Conservation (phyloP, 2,329 filamentous ascomycete species). For the Paraphaeosphaeria minitans region DNA sequence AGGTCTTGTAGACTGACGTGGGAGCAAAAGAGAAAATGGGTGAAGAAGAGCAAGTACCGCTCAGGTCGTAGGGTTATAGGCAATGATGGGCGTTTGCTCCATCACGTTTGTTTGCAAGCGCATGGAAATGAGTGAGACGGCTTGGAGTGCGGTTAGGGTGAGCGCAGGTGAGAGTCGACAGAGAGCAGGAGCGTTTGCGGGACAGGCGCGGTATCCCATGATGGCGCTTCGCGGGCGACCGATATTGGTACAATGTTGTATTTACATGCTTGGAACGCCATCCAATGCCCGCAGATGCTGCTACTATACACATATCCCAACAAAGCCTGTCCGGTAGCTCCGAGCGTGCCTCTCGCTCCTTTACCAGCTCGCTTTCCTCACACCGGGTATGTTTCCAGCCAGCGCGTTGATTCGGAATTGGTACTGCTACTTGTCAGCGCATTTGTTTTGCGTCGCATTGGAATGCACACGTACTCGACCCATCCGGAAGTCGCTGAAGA, state of each 20-base stretch:
- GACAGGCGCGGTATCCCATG: not conserved
- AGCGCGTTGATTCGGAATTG: conserved; percentile 92
- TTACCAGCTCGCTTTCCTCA: conserved; percentile 97
- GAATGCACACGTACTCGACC: conserved; percentile 69
- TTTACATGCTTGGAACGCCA: conserved; percentile 33
- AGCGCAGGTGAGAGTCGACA: conserved; percentile 19
- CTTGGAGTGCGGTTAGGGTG: not conserved
- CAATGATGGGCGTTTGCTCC: not conserved
- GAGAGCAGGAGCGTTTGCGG: conserved; percentile 15
- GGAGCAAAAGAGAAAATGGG: not conserved
- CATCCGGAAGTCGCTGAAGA: conserved; percentile 93
- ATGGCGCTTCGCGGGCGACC: conserved; percentile 1
- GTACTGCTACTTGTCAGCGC: conserved; percentile 64
- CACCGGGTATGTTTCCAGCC: conserved; percentile 83
- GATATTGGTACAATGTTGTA: conserved; percentile 18
- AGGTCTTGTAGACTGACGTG: not conserved
- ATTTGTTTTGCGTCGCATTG: too few species aligned
- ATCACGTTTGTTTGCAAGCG: conserved; percentile 11
- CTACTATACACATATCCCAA: conserved; percentile 30
- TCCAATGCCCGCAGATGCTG: conserved; percentile 30
- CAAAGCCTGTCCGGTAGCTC: not conserved
- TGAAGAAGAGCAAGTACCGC: not conserved
- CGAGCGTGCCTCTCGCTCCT: conserved; percentile 1
- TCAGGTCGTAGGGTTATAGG: not conserved
- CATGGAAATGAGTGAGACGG: conserved; percentile 3